Evolutionary conservation across 306 rosid genomes (phyloP).

Genomic region (Vicia faba): DNA sequence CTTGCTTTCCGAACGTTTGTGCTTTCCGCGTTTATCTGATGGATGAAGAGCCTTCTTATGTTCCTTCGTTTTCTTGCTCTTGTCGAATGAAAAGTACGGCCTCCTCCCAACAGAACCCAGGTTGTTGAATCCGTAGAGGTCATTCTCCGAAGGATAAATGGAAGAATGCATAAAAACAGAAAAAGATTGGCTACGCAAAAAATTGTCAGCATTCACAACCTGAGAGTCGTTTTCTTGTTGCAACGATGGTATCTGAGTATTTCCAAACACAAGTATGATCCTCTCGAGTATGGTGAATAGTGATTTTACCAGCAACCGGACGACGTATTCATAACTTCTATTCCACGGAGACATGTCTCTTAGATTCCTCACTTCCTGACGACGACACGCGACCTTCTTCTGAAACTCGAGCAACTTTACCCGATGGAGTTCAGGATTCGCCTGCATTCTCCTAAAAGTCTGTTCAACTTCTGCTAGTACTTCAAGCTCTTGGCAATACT

Average conservation of each 20-base stretch:
- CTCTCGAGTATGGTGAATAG: conserved; percentile 75
- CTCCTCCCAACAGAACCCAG: conserved; percentile 45
- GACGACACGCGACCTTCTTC: conserved; percentile 68
- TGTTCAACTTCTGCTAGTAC: conserved; percentile 82
- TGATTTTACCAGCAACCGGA: conserved; percentile 77
- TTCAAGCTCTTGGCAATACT: conserved; percentile 71
- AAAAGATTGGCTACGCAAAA: conserved; percentile 66
- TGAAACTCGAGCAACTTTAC: conserved; percentile 61
- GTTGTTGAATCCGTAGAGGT: conserved; percentile 41
- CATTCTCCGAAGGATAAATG: conserved; percentile 56
- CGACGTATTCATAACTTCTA: conserved; percentile 65
- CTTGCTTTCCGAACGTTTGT: conserved; percentile 43
- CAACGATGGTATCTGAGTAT: conserved; percentile 37
- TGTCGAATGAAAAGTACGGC: conserved; percentile 31
- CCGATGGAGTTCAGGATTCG: conserved; percentile 45
- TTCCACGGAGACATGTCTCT: conserved; percentile 81
- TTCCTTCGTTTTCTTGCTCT: conserved; percentile 44
- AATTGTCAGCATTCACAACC: conserved; percentile 40
- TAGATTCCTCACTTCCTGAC: conserved; percentile 72
- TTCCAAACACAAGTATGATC: conserved; percentile 64
- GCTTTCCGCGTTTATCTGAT: conserved; percentile 40
- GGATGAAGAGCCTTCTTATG: conserved; percentile 43
- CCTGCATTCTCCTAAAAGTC: conserved; percentile 68
- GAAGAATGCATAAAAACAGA: conserved; percentile 51
- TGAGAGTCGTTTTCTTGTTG: conserved; percentile 38